Base-by-base conservation (phyloP, 306 rosid genomes). In the Vicia villosa region DNA sequence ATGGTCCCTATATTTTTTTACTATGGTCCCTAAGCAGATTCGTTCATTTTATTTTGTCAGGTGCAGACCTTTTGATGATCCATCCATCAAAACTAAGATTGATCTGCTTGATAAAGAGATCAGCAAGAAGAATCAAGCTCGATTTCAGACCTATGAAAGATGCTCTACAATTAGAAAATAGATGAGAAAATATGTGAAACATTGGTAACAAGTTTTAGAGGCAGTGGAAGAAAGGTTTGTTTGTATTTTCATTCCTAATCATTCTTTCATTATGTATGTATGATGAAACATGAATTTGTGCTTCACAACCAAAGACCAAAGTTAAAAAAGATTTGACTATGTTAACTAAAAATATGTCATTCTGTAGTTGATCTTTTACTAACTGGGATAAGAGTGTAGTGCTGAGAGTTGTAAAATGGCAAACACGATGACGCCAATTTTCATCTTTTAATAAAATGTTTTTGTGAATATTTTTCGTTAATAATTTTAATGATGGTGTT, bases 11-110 rank as follows among this genome's bases (percentile, higher is more conserved):
- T 59, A 22, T 59, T 30, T 32, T 15, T 59, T 24, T 34, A 34
- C 45, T 14, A 59, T 0, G 3, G 43, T 30, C 4, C 89, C 95
- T 20, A 84, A 83, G 97, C 97, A 94, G 86, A 75, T 85, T 60
- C 87, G 84, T 87, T 68, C 68, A 5, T 91, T 91, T 46, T 95
- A 84, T 38, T 87, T 95, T 67, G 71, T 87, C 51, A 87, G 87
- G 88, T 71, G 52, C 77, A 81, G 96, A 12, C 74, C 85, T 6
- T 86, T 64, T 21, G 99, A 91, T 13, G 99, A 95, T 74, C 99
- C 97, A 0, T 79, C 70, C 73, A 77, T 91, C 49, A 91, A 88
- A 74, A 74, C 87, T 34, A 89, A 85, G 74, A 22, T 88, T 52
- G 95, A 89, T 72, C 79, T 41, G 80, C 91, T 88, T 47, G 85